phyloP scores from a whole-genome alignment of 768 basidiomycete genomes.

The Coprinopsis cinerea region DNA sequence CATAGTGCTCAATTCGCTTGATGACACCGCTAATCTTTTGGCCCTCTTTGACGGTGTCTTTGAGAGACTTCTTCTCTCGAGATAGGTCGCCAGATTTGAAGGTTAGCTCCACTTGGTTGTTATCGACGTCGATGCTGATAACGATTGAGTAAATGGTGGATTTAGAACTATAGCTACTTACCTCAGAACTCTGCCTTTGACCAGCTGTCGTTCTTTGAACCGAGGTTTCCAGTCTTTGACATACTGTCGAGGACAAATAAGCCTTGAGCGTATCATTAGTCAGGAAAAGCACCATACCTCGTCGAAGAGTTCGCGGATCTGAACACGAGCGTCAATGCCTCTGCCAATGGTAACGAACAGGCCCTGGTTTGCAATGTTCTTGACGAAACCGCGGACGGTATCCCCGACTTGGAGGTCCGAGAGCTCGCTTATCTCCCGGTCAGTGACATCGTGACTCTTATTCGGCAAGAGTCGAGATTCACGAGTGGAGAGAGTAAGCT shows the following conservation, averaged over 20 bases:
- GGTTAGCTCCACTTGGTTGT: conserved; percentile 86
- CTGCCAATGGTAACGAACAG: conserved; percentile 84
- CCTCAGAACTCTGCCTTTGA: conserved; percentile 82
- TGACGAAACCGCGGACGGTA: conserved; percentile 83
- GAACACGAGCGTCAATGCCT: conserved; percentile 83
- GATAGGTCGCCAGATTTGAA: conserved; percentile 64
- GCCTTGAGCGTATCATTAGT: not conserved
- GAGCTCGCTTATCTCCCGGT: conserved; percentile 61
- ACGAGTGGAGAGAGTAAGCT: conserved; percentile 77
- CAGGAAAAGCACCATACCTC: conserved; percentile 41
- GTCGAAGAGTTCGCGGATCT: conserved; percentile 91
- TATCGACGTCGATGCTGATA: conserved; percentile 59
- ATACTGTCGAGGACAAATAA: conserved; percentile 46
- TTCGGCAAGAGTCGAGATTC: conserved; percentile 60
- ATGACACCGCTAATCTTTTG: conserved; percentile 77
- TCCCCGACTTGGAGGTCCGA: conserved; percentile 66
- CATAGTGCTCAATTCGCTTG: conserved; percentile 81
- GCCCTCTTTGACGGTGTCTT: conserved; percentile 64
- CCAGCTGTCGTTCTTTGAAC: conserved; percentile 76
- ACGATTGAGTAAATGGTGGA: not conserved
- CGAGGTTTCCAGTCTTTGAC: conserved; percentile 92
- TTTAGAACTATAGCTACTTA: conserved; percentile 21
- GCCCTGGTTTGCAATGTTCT: conserved; percentile 80
- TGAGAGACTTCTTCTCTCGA: conserved; percentile 25
- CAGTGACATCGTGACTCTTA: conserved; percentile 43